Evolutionary conservation across 2,329 filamentous ascomycete species (phyloP), one percentile per base, ranked within the genome.

Genomic region (Drechslerella dactyloides): DNA sequence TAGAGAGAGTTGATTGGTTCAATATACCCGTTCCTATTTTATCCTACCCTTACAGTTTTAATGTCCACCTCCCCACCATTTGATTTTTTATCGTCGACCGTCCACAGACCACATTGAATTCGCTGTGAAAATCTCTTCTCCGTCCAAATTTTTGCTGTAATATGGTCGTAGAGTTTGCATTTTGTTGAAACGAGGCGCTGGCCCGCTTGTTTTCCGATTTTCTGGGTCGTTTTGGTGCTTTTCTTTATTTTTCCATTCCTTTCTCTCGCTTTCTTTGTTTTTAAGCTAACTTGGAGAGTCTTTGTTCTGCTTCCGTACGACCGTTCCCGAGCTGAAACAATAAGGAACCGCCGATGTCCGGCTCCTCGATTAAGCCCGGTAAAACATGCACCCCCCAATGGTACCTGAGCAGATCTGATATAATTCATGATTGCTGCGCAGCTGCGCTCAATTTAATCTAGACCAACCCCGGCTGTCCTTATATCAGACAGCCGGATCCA

Each of bases 11-110:
- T 70, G 66, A 70, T 70, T 70, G 66, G 66, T 70, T 70, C 66
- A 70, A 70, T 70, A 70, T 70, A 70, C 66, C 66, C 66, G 59
- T 70, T 70, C 66, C 66, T 70, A 70, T 59, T 70, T 70, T 70
- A 70, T 70, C 66, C 66, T 70, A 70, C 66, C 66, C 66, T 70
- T 70, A 70, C 66, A 70, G 59, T 70, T 70, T 70, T 70, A 70
- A 70, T 70, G 66, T 64, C 66, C 66, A 70, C 66, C 66, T 70
- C 50, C 66, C 66, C 66, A 70, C 66, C 66, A 59, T 70, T 64
- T 52, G 59, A 56, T 64, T 48, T 70, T n/a, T 53, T 17, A 11
- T 63, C 53, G 46, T 63, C 19, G 51, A 63, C 37, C 37, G 53
- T 60, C 48, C 19, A 59, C 30, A 64, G 27, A 48, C 27, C 50